Percentiles rank a stretch among this genome's conserved stretches.
Evolutionary conservation across 352 stramenopile genomes (phyloP).

Genomic region (Globisporangium cylindrosporum): DNA sequence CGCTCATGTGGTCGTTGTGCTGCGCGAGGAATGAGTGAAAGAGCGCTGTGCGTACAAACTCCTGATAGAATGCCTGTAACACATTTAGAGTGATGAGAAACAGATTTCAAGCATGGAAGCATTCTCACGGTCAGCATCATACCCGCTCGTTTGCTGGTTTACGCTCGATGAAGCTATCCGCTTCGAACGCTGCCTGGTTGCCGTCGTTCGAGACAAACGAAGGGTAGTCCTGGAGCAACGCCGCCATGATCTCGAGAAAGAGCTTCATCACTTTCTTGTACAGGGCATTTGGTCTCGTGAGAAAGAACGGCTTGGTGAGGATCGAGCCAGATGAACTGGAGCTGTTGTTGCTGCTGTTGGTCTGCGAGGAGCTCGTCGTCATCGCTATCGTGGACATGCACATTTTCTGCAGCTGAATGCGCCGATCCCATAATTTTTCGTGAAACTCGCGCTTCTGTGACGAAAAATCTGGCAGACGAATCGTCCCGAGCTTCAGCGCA

Average conservation of each 20-base stretch:
- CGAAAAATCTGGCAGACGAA: slow-evolving; percentile 26
- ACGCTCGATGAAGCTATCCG: slow-evolving; percentile 22
- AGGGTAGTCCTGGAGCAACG: slow-evolving; percentile 21
- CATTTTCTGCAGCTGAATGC: slow-evolving; percentile 48
- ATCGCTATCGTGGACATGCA: slow-evolving; percentile 21
- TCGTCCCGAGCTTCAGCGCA: slow-evolving; percentile 15
- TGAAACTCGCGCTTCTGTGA: slow-evolving; percentile 39
- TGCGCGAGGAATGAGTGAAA: slow-evolving; percentile 43
- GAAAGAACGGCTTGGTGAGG: slow-evolving; percentile 18
- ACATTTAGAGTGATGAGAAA: not conserved
- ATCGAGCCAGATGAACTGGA: not conserved
- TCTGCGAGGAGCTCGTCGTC: not conserved
- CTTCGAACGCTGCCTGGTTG: slow-evolving; percentile 22
- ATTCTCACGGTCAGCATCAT: slow-evolving; percentile 4
- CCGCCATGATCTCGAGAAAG: slow-evolving; percentile 24
- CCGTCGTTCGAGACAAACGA: slow-evolving; percentile 15
- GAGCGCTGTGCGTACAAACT: slow-evolving; percentile 28
- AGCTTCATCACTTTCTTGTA: slow-evolving; percentile 30
- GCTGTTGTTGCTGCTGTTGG: not conserved
- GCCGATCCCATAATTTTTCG: slow-evolving; percentile 42
- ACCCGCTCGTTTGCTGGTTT: slow-evolving; percentile 28
- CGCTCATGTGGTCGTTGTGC: slow-evolving; percentile 33
- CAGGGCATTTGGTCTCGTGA: slow-evolving; percentile 21
- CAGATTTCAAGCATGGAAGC: not conserved
- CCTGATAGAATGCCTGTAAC: slow-evolving; percentile 29